Evolutionary conservation across 352 stramenopile species (phyloP), one percentile per base, ranked within the genome.

Genomic region (Pythium brassicae): DNA sequence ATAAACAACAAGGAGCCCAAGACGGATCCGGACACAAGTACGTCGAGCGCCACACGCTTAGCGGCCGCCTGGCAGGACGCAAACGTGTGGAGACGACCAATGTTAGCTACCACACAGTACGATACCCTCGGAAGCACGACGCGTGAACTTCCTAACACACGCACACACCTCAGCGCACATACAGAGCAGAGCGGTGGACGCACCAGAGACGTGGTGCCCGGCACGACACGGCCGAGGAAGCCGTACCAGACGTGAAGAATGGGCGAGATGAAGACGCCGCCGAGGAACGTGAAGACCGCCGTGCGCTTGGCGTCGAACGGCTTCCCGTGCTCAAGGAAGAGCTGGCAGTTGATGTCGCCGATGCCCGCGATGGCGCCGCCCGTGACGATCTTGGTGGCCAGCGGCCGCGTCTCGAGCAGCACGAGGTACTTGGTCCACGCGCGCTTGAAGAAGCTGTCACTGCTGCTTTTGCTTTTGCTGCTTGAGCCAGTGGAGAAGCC

Each of bases 161-260:
- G 29, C 29, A 35, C 9, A 4, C 4, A 4, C 29, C 29, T 10
- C 5, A 35, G 29, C 29, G 4, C 29, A 35, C 29, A 35, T 35
- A 35, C 29, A 35, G n/a, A n/a, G n/a, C n/a, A n/a, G n/a, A n/a
- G n/a, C n/a, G n/a, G n/a, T n/a, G n/a, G 32, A 64, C 65, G 39
- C 25, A 73, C 65, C 43, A 58, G 8, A 10, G 54, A 63, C 14
- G 68, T 59, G 4, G 74, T 42, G 6, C 80, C 82, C 0, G 76
- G 66, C 14, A 87, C 46, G 0, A 34, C 53, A 17, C 66, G 50
- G 29, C 72, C 61, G 23, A 94, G 57, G 49, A 92, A 77, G 26
- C 63, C 40, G 68, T 94, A 94, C 82, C 82, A 94, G 7, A 77
- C 68, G 59, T 94, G 84, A 44, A 94, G 65, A n/a, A 89, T 63